Evolutionary conservation across 108 stramenopile species (phyloP), one percentile per base, ranked within the genome.

Genomic region (Epithemia pelagica): DNA sequence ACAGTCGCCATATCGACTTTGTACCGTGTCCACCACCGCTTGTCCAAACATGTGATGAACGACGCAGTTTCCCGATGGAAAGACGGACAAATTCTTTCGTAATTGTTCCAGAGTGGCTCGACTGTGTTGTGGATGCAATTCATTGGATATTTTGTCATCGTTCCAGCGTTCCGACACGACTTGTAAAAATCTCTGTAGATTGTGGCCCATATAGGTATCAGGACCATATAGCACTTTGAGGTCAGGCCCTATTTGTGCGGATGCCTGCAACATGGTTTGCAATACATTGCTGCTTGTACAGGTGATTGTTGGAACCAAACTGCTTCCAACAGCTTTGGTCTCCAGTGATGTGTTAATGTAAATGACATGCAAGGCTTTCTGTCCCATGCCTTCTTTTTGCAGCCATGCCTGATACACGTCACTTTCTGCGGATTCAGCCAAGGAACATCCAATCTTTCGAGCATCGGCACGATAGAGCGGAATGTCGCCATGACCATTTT

Each of bases 41-140:
- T 74, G 59, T 32, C 94, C 94, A 75, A 97, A 97, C 94, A 97
- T 95, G 80, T 97, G 96, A 85, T 97, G 96, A 20, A 97, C 96
- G 33, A 97, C 77, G 66, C 96, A 97, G 70, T 95, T 97, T 5
- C 96, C 96, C 64, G 67, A 65, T 46, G 94, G 94, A 57, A 84
- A 95, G 1, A 95, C 90, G 26, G 70, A 52, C 3, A 91, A 72
- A 53, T 78, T 85, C 37, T 88, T 74, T 29, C 78, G 80, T 5
- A 92, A 74, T 21, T 59, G 3, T 71, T 66, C 74, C 15, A 95
- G 58, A 0, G 85, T 71, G 18, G 54, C 63, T 26, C 80, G 76
- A 58, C 62, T 76, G 69, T 94, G 94, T 8, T 28, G 33, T 15
- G 87, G 84, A 66, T 95, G 90, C 66, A 91, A 79, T 8, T 89